Conservation (phyloP, 2,329 filamentous ascomycete species). For the Microcera coccophila region DNA sequence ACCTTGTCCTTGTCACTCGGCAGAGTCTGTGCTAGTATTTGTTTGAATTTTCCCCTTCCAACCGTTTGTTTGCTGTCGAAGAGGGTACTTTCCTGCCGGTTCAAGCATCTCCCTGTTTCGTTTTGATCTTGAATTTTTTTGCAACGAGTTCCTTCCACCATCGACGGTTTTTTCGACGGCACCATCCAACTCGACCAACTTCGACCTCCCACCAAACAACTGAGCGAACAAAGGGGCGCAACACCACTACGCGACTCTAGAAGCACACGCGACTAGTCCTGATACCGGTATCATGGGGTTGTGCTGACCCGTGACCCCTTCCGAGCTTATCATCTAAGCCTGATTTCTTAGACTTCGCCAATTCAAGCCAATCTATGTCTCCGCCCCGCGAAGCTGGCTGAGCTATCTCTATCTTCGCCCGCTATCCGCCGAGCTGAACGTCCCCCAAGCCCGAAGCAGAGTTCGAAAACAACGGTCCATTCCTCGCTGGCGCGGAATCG, state of each 20-base stretch:
- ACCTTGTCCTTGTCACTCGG: slow-evolving; percentile 3
- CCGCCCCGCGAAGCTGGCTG: slow-evolving; percentile 17
- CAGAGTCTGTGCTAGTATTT: slow-evolving; percentile 24
- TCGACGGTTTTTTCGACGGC: slow-evolving; percentile 10
- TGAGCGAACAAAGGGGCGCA: not conserved
- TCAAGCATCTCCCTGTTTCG: slow-evolving; percentile 16
- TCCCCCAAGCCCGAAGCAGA: slow-evolving; percentile 6
- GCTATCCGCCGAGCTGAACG: slow-evolving; percentile 12
- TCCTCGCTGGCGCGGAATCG: slow-evolving; percentile 5
- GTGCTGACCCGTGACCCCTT: not conserved
- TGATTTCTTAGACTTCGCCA: no score
- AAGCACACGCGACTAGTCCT: not conserved
- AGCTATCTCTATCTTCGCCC: slow-evolving; percentile 6
- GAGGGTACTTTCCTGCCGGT: slow-evolving; percentile 16
- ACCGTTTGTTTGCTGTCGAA: slow-evolving; percentile 6
- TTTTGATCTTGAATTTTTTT: not conserved
- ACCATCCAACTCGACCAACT: no score
- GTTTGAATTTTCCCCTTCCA: slow-evolving; percentile 5
- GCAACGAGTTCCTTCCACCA: not conserved
- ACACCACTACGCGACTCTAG: not conserved
- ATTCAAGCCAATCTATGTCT: slow-evolving; percentile 19
- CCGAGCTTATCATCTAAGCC: slow-evolving; percentile 1
- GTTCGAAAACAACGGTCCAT: slow-evolving; percentile 15
- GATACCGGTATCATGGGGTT: not conserved
- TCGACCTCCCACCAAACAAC: not conserved